Conservation (phyloP, 139 green algal species). For the Volvox reticuliferus region DNA sequence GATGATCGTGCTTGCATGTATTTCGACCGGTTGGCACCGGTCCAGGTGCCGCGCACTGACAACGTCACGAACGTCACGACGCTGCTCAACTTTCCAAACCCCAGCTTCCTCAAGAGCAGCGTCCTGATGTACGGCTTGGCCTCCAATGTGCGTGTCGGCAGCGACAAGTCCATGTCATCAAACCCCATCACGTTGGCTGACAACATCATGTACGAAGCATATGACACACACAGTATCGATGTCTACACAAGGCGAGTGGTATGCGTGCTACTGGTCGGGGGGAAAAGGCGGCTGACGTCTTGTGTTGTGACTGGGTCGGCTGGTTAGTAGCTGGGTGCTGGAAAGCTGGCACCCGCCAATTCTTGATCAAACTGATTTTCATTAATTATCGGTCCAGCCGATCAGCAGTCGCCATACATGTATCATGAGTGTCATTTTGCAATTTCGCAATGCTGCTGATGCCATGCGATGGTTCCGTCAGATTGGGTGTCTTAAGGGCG, state of each 20-base stretch:
- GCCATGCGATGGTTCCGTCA: no score
- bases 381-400: no score
- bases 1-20: constrained; percentile 30
- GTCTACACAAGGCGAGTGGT: constrained; percentile 11
- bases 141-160: constrained; percentile 18
- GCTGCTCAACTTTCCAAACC: constrained; percentile 38
- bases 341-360: no score
- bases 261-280: background rate
- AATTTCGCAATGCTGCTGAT: no score
- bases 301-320: no score
- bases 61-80: constrained; percentile 32
- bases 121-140: constrained; percentile 48
- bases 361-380: no score
- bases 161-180: background rate
- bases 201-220: constrained; percentile 42
- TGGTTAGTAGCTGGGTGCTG: no score
- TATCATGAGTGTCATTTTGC: no score
- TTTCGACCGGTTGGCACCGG: background rate
- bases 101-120: constrained; percentile 30
- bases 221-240: background rate
- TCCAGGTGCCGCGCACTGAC: background rate
- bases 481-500: no score
- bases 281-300: no score
- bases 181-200: background rate
- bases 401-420: no score